Evolutionary conservation across 2,329 filamentous ascomycete species (phyloP), one percentile per base, ranked within the genome.

Genomic region (Epichloe elymi): DNA sequence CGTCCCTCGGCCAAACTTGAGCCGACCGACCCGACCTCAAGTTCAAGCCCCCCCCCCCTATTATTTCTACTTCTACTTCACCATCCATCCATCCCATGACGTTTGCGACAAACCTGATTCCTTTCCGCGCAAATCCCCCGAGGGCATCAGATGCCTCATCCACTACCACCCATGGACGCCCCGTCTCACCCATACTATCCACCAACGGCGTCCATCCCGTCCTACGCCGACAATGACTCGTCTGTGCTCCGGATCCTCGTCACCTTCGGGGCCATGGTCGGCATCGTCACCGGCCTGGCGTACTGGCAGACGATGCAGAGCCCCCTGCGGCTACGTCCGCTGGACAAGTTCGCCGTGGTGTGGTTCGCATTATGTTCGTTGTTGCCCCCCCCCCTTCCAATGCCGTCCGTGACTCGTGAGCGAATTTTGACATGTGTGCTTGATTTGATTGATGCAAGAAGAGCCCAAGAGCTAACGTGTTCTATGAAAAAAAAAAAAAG

Each of bases 361-460:
- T 82, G 78, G 78, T 81, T 80, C 58, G 65, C 73, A 2, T 55
- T 79, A 43, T 80, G 78, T 79, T 58, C 60, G 75, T 46, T 37
- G 12, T 2, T 38, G 15, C 14, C 36, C 36, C 15, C 15, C 3
- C 10, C 36, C 36, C 23, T 19, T 19, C 19, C 2, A 4, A 11
- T 30, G 10, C 26, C 26, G 8, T 30, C 26, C 26, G 26, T 30
- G 26, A 30, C 26, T 10, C 7, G 26, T 30, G 26, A 30, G 3
- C 26, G 26, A 30, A 1, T 10, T 10, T 30, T 3, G 3, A 4
- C 26, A 10, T 30, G 26, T 30, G 26, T 10, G 26, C 26, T 30
- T 11, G 26, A 30, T 11, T 0, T 11, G 26, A 30, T 11, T 4
- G 26, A 30, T 30, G 26, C 26, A 11, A 30, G 26, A 11, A 11